Evolutionary conservation across 768 basidiomycete species (phyloP).

Genomic region (Tulasnella sp.): DNA sequence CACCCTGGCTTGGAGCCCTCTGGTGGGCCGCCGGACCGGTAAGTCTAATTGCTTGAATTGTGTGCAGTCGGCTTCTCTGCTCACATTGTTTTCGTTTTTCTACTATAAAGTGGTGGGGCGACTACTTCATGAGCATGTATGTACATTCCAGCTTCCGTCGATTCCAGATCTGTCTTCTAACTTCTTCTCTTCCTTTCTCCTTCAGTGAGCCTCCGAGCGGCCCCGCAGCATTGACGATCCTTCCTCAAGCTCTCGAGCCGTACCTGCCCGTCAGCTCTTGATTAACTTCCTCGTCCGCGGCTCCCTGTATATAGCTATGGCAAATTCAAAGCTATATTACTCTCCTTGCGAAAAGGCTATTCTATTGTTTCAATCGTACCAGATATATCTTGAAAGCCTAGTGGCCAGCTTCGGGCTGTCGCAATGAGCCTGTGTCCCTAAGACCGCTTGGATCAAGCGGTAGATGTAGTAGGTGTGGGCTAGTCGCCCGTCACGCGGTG

Average conservation of each 20-base stretch:
- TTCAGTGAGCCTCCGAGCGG: constrained; percentile 42
- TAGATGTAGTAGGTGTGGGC: too few relatives aligned
- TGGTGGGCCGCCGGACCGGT: constrained; percentile 35
- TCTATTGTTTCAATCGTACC: too few relatives aligned
- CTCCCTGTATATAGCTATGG: neutral
- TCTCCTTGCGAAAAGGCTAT: too few relatives aligned
- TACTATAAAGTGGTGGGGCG: constrained; percentile 37
- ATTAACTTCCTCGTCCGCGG: neutral
- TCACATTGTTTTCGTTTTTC: neutral
- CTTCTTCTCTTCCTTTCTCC: neutral
- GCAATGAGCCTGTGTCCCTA: too few relatives aligned
- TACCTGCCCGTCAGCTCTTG: constrained; percentile 29
- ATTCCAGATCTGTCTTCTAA: neutral
- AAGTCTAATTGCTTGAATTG: too few relatives aligned
- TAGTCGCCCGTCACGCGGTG: too few relatives aligned
- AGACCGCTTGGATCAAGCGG: too few relatives aligned
- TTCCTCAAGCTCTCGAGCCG: constrained; percentile 46
- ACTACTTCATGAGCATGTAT: constrained; percentile 15
- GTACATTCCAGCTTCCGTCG: neutral
- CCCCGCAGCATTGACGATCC: constrained; percentile 39
- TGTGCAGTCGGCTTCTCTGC: neutral
- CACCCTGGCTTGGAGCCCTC: constrained; percentile 39
- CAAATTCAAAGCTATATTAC: too few relatives aligned
- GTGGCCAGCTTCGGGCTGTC: too few relatives aligned
- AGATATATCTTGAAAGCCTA: too few relatives aligned